These are phyloP conservation scores for Colletotrichum tropicicola DNA, from an alignment of 2,329 filamentous ascomycete genomes.

Conservation along the genomic window DNA sequence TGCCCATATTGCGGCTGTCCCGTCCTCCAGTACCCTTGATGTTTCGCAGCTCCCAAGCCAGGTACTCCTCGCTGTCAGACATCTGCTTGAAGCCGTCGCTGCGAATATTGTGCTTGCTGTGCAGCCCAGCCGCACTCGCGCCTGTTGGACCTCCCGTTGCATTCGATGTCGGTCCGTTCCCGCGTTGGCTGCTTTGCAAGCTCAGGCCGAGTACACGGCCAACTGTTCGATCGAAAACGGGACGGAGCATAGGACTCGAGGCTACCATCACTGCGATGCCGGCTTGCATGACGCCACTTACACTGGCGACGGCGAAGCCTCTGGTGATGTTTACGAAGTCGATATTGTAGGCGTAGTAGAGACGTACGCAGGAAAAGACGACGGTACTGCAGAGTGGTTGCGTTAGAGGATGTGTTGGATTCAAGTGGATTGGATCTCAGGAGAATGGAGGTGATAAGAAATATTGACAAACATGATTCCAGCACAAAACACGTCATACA, in stretches of 20 bases:
- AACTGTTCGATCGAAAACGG: conserved; percentile 32
- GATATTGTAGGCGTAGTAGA: conserved; percentile 25
- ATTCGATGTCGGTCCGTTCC: neutral
- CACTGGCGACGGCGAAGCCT: conserved; percentile 15
- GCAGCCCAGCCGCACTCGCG: neutral
- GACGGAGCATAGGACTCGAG: conserved; percentile 31
- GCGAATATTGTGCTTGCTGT: neutral
- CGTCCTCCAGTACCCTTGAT: neutral
- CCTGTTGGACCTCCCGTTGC: neutral
- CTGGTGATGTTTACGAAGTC: conserved; percentile 30
- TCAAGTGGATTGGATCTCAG: too few species aligned
- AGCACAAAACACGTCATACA: conserved; percentile 30
- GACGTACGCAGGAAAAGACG: conserved; percentile 29
- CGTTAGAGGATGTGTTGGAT: too few species aligned
- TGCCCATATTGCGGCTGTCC: neutral
- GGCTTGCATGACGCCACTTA: conserved; percentile 28
- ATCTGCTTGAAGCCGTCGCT: conserved; percentile 27
- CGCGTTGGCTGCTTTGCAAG: neutral
- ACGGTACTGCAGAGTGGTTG: conserved; percentile 20
- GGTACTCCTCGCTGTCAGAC: conserved; percentile 33
- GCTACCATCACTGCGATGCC: conserved; percentile 32
- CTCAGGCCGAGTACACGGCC: conserved; percentile 2
- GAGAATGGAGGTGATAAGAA: too few species aligned
- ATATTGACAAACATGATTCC: conserved; percentile 29
- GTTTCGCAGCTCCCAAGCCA: conserved; percentile 27